Conservation (phyloP, 495 filamentous ascomycete species). For the Penicillium arizonense region DNA sequence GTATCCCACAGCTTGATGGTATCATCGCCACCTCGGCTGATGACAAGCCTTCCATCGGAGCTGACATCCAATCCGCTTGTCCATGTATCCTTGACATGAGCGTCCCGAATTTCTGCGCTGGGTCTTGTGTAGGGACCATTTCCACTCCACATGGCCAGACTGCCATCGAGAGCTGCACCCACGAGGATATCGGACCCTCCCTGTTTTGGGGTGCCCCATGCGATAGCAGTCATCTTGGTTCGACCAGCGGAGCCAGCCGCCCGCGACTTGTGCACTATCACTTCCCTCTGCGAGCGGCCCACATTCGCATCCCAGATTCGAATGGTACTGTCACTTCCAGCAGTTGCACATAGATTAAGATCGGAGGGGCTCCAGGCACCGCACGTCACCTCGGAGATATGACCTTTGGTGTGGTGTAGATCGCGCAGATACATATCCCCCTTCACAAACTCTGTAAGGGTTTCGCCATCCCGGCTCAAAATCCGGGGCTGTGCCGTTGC, state of each 20-base stretch:
- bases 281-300: conserved; percentile 81
- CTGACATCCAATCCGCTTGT: conserved; percentile 93
- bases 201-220: conserved; percentile 77
- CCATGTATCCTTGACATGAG: conserved; percentile 83
- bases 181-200: conserved; percentile 79
- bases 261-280: conserved; percentile 92
- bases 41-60: conserved; percentile 80
- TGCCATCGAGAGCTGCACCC: conserved; percentile 86
- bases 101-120: conserved; percentile 79
- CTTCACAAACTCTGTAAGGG: conserved; percentile 83
- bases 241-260: conserved; percentile 82
- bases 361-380: conserved; percentile 88
- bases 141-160: conserved; percentile 86
- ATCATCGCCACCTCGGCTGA: conserved; percentile 88
- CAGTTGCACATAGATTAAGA: conserved; percentile 78
- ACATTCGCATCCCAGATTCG: conserved; percentile 96
- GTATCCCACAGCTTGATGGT: conserved; percentile 93
- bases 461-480: conserved; percentile 82
- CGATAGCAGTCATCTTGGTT: conserved; percentile 89
- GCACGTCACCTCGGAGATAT: conserved; percentile 83
- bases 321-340: conserved; percentile 88
- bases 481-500: conserved; percentile 88
- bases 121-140: conserved; percentile 86
- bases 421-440: conserved; percentile 98
- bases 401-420: conserved; percentile 94